Base-by-base conservation (phyloP, 345 rosid species). In the Ailanthus altissimus region DNA sequence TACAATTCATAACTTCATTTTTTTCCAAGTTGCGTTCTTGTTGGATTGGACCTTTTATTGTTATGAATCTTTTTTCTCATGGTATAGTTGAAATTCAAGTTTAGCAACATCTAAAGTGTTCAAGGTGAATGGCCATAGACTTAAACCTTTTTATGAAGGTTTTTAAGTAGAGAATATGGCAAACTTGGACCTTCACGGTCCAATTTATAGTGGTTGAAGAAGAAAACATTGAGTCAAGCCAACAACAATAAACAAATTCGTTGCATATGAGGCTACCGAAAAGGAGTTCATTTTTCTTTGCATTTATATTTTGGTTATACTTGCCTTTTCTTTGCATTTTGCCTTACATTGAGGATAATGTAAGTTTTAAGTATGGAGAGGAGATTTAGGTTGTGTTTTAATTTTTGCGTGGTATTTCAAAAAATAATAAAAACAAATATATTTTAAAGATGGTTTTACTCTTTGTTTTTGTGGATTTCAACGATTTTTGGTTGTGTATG, bases 41-140 rank as follows among this genome's bases (percentile, higher is more conserved):
- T 20, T 60, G 40, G 9, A 72, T 72, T 72, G 32, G 38, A 72
- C 56, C 3, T 32, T 32, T 32, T 32, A 3, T 32, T 32, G 38
- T 32, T 32, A 32, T 3, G 2, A 32, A 32, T 32, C 38, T 1
- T 32, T 32, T 32, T 32, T 3, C 38, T 32, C 38, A 32, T 32
- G 38, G 38, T 32, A 3, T 3, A 32, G 38, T 32, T 32, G 38
- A 32, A 32, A 32, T 32, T 32, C 38, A 32, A 32, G 64, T 72
- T 69, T 47, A 69, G 45, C 73, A 57, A 72, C 63, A 15, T 72
- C 32, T 6, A 70, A 51, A 26, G 32, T 70, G 47, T 70, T 20
- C 25, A 53, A 71, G 62, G 74, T 36, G 14, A 72, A 72, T 72
- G 65, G 65, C 49, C 65, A 72, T 58, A 54, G 63, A 72, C 64